Evolutionary conservation across 2,329 filamentous ascomycete species (phyloP), one percentile per base, ranked within the genome.

Genomic region (Dactylellina leptospora): DNA sequence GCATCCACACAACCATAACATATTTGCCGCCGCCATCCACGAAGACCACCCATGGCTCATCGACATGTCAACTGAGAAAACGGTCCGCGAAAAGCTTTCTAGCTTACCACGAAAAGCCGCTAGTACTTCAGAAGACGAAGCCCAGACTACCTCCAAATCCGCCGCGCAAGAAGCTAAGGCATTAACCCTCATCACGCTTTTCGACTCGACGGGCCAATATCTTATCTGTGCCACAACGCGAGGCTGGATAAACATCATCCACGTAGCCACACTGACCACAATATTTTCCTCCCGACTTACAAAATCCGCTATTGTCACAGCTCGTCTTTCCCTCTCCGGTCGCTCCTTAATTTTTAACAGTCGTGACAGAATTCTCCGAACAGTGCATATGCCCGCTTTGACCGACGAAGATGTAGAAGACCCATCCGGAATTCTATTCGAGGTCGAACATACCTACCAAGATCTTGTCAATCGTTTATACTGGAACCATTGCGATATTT

Each of bases 401-500:
- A 73, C 74, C 27, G 74, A 71, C 20, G 60, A 66, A 54, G 50
- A 73, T 59, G 40, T 62, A 30, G 38, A 60, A 70, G 48, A 90
- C 38, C 84, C 86, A 18, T 90, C 96, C 76, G 93, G 90, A 25
- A 89, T 99, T 77, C 89, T 93, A 77, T 84, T 99, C 40, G 91
- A 95, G 40, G 87, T 97, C 10, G 93, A 99, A 80, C 95, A 99
- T 82, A 97, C 97, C 78, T 99, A 97, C 77, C 93, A 97, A 80
- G 96, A 99, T 78, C 90, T 97, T 2, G 95, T 99, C 54, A 97
- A 99, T 78, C 88, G 90, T 45, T 82, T 97, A 10, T 92, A 90
- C 4, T 99, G 95, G 95, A 99, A 97, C 78, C 92, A 97, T 78
- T 93, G 96, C 68, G 92, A 93, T 0, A 97, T 99, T 79, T 96